phyloP scores from a whole-genome alignment of 805 yeast genomes.

The Wickerhamomyces chaumierensis region DNA sequence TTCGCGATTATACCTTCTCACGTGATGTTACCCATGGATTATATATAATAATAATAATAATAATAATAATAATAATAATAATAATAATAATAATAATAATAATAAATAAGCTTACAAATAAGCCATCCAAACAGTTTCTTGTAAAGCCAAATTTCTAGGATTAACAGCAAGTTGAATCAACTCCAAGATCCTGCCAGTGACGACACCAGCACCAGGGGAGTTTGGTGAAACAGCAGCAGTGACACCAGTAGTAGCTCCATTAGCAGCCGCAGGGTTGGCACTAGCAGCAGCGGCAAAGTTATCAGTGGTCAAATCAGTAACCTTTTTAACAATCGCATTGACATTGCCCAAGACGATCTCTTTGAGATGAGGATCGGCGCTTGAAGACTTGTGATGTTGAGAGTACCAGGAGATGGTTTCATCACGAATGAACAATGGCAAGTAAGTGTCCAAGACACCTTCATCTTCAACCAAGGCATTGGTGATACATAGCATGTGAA shows the following conservation, averaged over 20 bases:
- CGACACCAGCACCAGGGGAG: too few species aligned
- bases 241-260: slow-evolving; percentile 13
- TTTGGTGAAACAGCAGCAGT: slow-evolving; percentile 36
- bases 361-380: slow-evolving; percentile 72
- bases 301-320: slow-evolving; percentile 55
- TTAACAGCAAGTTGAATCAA: slow-evolving; percentile 90
- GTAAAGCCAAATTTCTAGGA: slow-evolving; percentile 83
- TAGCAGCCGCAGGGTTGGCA: too few species aligned
- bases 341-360: slow-evolving; percentile 86
- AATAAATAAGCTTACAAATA: too few species aligned
- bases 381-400: slow-evolving; percentile 72
- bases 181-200: slow-evolving; percentile 84
- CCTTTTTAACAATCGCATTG: slow-evolving; percentile 71
- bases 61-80: too few species aligned
- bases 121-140: slow-evolving; percentile 94
- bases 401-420: slow-evolving; percentile 93
- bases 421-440: slow-evolving; percentile 91
- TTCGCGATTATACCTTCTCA: too few species aligned
- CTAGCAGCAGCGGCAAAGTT: too few species aligned
- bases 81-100: too few species aligned
- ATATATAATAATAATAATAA: too few species aligned
- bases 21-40: too few species aligned
- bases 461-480: slow-evolving; percentile 86
- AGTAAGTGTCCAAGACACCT: slow-evolving; percentile 79
- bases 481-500: slow-evolving; percentile 75